Evolutionary conservation across 2,329 filamentous ascomycete genomes (phyloP).

Genomic region (Epichloe amarillans): DNA sequence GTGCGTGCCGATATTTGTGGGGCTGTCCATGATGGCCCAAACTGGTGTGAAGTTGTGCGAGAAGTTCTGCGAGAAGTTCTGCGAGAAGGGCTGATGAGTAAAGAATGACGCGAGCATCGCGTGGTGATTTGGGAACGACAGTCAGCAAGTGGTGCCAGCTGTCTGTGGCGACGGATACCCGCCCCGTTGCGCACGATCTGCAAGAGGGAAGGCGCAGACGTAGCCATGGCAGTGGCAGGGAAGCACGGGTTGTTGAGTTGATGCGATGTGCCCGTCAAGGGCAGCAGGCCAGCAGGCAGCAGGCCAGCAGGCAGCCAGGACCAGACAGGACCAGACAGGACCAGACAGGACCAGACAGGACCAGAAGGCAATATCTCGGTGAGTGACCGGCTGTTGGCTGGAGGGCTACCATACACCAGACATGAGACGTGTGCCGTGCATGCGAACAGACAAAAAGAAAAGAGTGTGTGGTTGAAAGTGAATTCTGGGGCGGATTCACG

Average conservation of each 20-base stretch:
- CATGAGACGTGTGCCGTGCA: too few species aligned
- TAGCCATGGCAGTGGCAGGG: background rate
- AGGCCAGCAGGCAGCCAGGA: background rate
- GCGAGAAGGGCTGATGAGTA: background rate
- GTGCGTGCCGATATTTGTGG: conserved; percentile 5
- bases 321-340: background rate
- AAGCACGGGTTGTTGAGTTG: background rate
- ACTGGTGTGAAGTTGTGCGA: background rate
- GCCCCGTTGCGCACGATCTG: background rate
- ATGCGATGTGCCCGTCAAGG: background rate
- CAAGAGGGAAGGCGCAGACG: background rate
- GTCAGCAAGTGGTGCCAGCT: background rate
- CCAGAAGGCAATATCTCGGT: background rate
- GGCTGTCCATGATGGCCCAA: background rate
- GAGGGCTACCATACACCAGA: background rate
- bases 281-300: background rate
- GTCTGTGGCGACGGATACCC: background rate
- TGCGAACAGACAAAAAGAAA: too few species aligned
- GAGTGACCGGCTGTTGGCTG: too few species aligned
- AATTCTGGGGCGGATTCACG: background rate
- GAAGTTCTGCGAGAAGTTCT: background rate
- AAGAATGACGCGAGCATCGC: background rate
- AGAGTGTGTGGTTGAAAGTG: too few species aligned
- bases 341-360: background rate
- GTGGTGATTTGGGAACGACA: conserved; percentile 3